phyloP scores from a whole-genome alignment of 2,329 filamentous ascomycete genomes.

The Fusarium buxicola region DNA sequence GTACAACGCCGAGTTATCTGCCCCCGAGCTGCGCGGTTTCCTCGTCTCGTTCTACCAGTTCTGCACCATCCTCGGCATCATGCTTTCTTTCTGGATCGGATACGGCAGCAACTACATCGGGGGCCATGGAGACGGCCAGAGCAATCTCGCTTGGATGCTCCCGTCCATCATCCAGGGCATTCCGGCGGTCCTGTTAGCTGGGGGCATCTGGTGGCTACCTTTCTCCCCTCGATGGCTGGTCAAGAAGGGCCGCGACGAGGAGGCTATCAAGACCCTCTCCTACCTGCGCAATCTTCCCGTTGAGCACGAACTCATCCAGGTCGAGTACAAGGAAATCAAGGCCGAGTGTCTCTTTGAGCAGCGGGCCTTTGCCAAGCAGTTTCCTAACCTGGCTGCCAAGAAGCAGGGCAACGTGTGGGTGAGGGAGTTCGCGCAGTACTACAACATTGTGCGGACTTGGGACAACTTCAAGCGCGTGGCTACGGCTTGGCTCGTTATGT shows the following conservation, averaged over 20 bases:
- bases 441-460: slow-evolving; percentile 45
- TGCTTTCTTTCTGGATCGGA: slow-evolving; percentile 61
- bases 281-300: slow-evolving; percentile 70
- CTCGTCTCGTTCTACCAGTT: slow-evolving; percentile 75
- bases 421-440: slow-evolving; percentile 62
- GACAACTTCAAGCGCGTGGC: slow-evolving; percentile 72
- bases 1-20: slow-evolving; percentile 65
- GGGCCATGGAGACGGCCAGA: slow-evolving; percentile 56
- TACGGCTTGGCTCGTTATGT: slow-evolving; percentile 72
- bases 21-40: slow-evolving; percentile 74
- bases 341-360: slow-evolving; percentile 83
- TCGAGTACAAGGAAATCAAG: slow-evolving; percentile 87
- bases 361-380: slow-evolving; percentile 71
- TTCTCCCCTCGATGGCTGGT: slow-evolving; percentile 83
- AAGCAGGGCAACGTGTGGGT: slow-evolving; percentile 56
- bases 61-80: slow-evolving; percentile 52
- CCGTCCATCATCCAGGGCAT: slow-evolving; percentile 60
- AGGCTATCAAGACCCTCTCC: slow-evolving; percentile 68
- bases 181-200: slow-evolving; percentile 64
- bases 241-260: slow-evolving; percentile 75
- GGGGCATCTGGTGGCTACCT: slow-evolving; percentile 83
- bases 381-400: slow-evolving; percentile 56
- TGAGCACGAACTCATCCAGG: slow-evolving; percentile 75
- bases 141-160: slow-evolving; percentile 57
- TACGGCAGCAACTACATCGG: slow-evolving; percentile 62